Percentiles rank a stretch among this genome's conserved stretches.
phyloP scores from a whole-genome alignment of 352 stramenopile genomes.

The Phytophthora pinifolia region DNA sequence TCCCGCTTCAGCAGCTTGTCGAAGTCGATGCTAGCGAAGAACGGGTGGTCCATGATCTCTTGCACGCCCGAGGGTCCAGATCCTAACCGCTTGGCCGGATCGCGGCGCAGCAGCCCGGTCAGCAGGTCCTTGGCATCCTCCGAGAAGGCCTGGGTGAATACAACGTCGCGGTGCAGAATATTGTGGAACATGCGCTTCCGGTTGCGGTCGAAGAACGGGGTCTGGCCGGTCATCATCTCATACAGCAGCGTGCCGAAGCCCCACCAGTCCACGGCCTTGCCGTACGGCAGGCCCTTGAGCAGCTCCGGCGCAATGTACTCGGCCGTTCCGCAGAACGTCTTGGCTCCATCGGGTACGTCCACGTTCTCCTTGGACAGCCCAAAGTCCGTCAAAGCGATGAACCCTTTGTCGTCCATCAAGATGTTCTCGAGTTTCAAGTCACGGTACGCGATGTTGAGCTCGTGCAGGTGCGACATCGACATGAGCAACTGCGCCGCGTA shows the following conservation, averaged over 20 bases:
- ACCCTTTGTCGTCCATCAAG: constrained; percentile 80
- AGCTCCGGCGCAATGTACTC: constrained; percentile 94
- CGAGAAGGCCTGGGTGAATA: constrained; percentile 87
- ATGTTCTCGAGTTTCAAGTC: constrained; percentile 90
- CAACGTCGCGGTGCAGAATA: constrained; percentile 88
- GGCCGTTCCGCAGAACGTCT: constrained; percentile 93
- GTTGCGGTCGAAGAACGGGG: constrained; percentile 95
- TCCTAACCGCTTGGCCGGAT: constrained; percentile 82
- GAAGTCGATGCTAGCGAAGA: constrained; percentile 88
- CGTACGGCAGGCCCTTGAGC: constrained; percentile 88
- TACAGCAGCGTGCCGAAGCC: constrained; percentile 93
- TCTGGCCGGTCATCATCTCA: constrained; percentile 95
- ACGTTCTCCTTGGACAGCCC: constrained; percentile 93
- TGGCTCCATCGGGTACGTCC: constrained; percentile 82
- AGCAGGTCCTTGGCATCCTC: constrained; percentile 88
- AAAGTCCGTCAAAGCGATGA: constrained; percentile 89
- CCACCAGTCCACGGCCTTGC: constrained; percentile 94
- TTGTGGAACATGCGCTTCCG: constrained; percentile 95
- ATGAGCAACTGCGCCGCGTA: constrained; percentile 89
- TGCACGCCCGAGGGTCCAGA: constrained; percentile 80
- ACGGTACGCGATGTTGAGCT: constrained; percentile 85
- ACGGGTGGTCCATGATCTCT: constrained; percentile 90
- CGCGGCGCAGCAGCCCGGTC: constrained; percentile 71
- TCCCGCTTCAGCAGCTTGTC: constrained; percentile 80
- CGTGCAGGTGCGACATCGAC: constrained; percentile 81